These are phyloP conservation scores for Pleurostoma richardsiae DNA, from an alignment of 2,329 filamentous ascomycete species.

Conservation along the genomic window DNA sequence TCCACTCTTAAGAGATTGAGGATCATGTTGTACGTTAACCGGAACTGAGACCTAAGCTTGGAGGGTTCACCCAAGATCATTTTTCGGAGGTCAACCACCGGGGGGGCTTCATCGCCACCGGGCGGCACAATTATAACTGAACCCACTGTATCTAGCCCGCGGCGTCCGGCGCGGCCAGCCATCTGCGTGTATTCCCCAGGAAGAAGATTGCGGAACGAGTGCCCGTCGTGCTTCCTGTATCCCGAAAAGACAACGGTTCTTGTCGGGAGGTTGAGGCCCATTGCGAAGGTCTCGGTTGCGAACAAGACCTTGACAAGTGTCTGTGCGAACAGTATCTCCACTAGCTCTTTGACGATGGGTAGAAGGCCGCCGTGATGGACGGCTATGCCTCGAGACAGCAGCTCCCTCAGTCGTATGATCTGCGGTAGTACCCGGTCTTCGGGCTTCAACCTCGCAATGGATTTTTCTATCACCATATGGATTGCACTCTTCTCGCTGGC, in stretches of 20 bases:
- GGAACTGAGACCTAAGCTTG: conserved; percentile 92
- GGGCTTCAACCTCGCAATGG: conserved; percentile 81
- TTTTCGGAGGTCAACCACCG: conserved; percentile 73
- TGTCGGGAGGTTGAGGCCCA: conserved; percentile 94
- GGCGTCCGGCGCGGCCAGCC: conserved; percentile 88
- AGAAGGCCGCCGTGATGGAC: conserved; percentile 93
- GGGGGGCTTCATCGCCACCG: conserved; percentile 80
- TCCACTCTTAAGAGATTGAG: conserved; percentile 91
- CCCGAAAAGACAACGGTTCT: conserved; percentile 97
- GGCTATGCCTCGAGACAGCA: conserved; percentile 83
- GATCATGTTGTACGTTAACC: conserved; percentile 99
- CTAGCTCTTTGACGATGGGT: conserved; percentile 95
- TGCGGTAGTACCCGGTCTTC: conserved; percentile 90
- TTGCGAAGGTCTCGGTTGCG: conserved; percentile 96
- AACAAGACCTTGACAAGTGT: conserved; percentile 96
- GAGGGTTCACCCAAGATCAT: conserved; percentile 97
- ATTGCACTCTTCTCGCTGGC: conserved; percentile 93
- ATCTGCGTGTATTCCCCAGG: conserved; percentile 98
- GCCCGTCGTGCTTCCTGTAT: conserved; percentile 92
- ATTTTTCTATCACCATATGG: conserved; percentile 96
- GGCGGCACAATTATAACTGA: conserved; percentile 91
- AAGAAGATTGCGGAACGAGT: conserved; percentile 82
- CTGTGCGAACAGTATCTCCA: conserved; percentile 93
- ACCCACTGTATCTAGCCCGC: conserved; percentile 88
- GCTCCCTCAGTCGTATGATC: conserved; percentile 79